These are phyloP conservation scores for Candida easanensis DNA, from an alignment of 805 yeast genomes.

Conservation along the genomic window DNA sequence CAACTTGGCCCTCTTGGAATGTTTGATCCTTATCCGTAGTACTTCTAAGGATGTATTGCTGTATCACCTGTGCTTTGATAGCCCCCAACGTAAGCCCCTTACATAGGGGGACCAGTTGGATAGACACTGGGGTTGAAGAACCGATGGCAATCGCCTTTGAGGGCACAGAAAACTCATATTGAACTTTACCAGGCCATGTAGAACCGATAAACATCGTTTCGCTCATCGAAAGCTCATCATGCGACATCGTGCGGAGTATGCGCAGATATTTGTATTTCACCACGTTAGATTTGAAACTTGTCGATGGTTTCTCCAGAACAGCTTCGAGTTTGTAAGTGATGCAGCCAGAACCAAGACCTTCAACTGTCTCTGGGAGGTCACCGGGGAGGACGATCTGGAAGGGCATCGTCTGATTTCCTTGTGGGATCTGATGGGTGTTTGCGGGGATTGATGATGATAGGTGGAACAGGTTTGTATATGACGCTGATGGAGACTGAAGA, in stretches of 20 bases:
- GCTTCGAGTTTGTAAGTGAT: constrained; percentile 71
- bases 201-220: constrained; percentile 89
- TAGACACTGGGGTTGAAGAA: constrained; percentile 60
- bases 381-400: constrained; percentile 79
- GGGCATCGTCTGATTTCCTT: constrained; percentile 83
- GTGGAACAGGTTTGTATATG: constrained; percentile 8
- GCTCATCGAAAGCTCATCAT: constrained; percentile 65
- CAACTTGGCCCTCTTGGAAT: constrained; percentile 51
- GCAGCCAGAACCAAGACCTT: constrained; percentile 81
- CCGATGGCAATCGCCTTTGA: constrained; percentile 86
- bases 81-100: constrained; percentile 74
- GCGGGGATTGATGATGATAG: constrained; percentile 12
- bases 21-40: constrained; percentile 45
- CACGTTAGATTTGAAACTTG: constrained; percentile 45
- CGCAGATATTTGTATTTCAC: constrained; percentile 55
- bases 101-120: constrained; percentile 69
- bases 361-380: constrained; percentile 74
- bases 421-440: constrained; percentile 32
- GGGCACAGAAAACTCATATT: constrained; percentile 83
- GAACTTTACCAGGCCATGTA: constrained; percentile 86
- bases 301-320: constrained; percentile 56
- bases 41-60: constrained; percentile 57
- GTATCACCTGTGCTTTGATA: constrained; percentile 62
- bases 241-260: constrained; percentile 74
- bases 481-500: constrained; percentile 3